phyloP scores from a whole-genome alignment of 768 basidiomycete genomes.

The Mrakia frigida region DNA sequence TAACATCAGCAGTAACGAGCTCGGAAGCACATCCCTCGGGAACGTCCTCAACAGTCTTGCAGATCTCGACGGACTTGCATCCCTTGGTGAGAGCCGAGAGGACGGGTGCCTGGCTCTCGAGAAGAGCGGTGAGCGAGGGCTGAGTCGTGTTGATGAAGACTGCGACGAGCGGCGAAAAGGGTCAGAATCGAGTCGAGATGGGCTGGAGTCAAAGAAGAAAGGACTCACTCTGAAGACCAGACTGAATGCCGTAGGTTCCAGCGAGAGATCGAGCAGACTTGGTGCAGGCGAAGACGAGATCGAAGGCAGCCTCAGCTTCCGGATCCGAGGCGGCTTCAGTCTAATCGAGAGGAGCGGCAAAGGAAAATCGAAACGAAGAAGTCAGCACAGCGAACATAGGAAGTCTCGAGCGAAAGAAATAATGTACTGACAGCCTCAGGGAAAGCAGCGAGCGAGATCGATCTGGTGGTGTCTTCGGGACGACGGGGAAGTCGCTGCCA shows the following conservation, averaged over 20 bases:
- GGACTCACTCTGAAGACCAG: slow-evolving; percentile 65
- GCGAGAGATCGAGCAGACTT: slow-evolving; percentile 77
- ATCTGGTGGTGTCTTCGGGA: slow-evolving; percentile 70
- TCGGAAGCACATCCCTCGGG: slow-evolving; percentile 83
- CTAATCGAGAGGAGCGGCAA: slow-evolving; percentile 1
- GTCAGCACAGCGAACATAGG: background rate
- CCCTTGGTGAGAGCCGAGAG: slow-evolving; percentile 82
- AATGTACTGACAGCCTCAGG: slow-evolving; percentile 64
- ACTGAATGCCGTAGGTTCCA: slow-evolving; percentile 81
- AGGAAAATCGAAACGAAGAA: background rate
- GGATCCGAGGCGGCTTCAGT: slow-evolving; percentile 42
- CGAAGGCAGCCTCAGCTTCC: slow-evolving; percentile 76
- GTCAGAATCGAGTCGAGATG: background rate
- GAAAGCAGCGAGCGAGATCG: slow-evolving; percentile 84
- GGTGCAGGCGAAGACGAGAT: slow-evolving; percentile 72
- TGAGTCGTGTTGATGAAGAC: slow-evolving; percentile 72
- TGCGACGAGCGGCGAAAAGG: slow-evolving; percentile 40
- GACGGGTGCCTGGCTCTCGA: slow-evolving; percentile 67
- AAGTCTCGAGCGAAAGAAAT: too few species aligned
- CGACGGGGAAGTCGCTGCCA: slow-evolving; percentile 93
- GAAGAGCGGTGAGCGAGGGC: slow-evolving; percentile 58
- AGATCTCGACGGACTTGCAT: slow-evolving; percentile 67
- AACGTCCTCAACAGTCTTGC: slow-evolving; percentile 61
- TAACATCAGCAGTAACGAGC: slow-evolving; percentile 67
- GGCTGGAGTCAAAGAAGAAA: background rate